Evolutionary conservation across 139 green algal genomes (phyloP), one percentile per base, ranked within the genome.

Genomic region (Coccomyxa sp.): DNA sequence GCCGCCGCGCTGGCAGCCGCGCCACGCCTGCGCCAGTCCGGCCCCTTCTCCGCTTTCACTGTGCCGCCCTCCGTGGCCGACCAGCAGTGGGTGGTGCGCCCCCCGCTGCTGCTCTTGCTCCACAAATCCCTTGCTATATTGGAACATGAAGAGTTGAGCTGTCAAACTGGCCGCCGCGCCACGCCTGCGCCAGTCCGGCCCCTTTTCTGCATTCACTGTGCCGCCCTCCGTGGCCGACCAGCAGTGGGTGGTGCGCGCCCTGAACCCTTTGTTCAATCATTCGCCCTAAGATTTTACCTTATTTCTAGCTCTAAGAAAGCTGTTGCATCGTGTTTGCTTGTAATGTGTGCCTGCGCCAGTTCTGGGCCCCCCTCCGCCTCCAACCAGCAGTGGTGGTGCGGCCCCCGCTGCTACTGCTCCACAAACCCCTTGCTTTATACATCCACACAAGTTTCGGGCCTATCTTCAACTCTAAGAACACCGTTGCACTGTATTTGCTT

Each of bases 201-300:
- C 90, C 0, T 96, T 96, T 84, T 88, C 85, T 82, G 82, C 88
- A 63, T 95, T 96, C 83, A 86, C 45, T 14, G 51, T 93, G 21
- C 80, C 82, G 0, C 25, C 58, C 57, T 23, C 81, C 18, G 58
- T 45, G 13, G 63, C 45, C 9, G 17, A 51, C 17, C 58, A 87
- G 57, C 57, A 80, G 57, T 93, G 88, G 88, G 89, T 92, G 87
- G 87, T 92, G 81, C 87, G 88, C 18, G 4, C 4, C 21, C 31
- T 79, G 7, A n/a, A n/a, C n/a, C n/a, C n/a, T n/a, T n/a, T n/a
- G n/a, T n/a, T n/a, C n/a, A n/a, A n/a, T n/a, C n/a, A n/a, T n/a
- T n/a, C n/a, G n/a, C n/a, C n/a, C n/a, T n/a, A n/a, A n/a, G n/a
- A n/a, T n/a, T n/a, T n/a, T n/a, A n/a, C n/a, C n/a, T n/a, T n/a